Base-by-base conservation (phyloP, 176 grass and related monocot species). In the Microstegium vimineum region DNA sequence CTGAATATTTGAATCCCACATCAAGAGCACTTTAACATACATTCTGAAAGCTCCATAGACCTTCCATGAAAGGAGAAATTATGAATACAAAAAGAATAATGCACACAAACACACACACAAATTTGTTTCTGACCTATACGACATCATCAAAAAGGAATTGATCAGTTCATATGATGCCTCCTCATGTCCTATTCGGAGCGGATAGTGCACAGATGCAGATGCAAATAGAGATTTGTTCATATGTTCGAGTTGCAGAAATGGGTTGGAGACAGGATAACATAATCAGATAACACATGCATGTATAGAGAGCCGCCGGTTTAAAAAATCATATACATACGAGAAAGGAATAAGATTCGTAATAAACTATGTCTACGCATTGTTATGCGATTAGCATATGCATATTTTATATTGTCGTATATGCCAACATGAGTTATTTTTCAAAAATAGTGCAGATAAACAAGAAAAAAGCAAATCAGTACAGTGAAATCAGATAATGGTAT, bases 21-120 rank as follows among this genome's bases (percentile, higher is more conserved):
- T 99, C 52, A 99, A 88, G 75, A 99, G 89, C 74, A 99, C 90
- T 90, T 99, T 99, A 46, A 95, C 91, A 85, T 94, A 99, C 91
- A 93, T 93, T 88, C 96, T 95, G 72, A 99, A 99, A 80, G 96
- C 96, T 35, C 96, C 96, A 77, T 95, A 99, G 51, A 99, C 96
- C 96, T 99, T 85, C 72, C 90, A 87, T 51, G 69, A 86, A 8
- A 82, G 82, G 54, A 86, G 26, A 43, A 34, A 54, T 87, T 72
- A 87, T 52, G 23, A 71, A 82, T 76, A 43, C 12, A 78, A 10
- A 76, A 82, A 82, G 26, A 30, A 31, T 2, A 63, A 27, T 16
- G 26, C 13, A 63, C 12, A 61, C 23, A 61, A 26, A 26, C n/a
- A 60, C 56, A 26, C 56, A 26, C 22, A 57, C 52, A 23, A 60